Percentiles rank a stretch among this genome's conserved stretches.
phyloP scores from a whole-genome alignment of 2,329 filamentous ascomycete genomes.

The Esteya vermicola region DNA sequence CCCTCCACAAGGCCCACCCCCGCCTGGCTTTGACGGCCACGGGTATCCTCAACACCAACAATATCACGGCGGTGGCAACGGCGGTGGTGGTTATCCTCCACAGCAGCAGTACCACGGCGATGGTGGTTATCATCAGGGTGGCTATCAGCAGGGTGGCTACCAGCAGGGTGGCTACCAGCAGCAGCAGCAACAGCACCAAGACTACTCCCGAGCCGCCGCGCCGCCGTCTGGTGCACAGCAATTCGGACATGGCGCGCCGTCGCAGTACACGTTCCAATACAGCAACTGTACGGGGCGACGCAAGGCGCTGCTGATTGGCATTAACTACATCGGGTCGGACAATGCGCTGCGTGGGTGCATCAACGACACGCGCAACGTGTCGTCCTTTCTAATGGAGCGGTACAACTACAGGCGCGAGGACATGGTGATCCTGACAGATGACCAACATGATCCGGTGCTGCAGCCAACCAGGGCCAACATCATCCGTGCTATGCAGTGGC shows the following conservation, averaged over 20 bases:
- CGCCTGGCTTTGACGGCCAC: constrained; percentile 9
- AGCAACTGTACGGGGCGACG: constrained; percentile 59
- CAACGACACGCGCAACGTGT: constrained; percentile 70
- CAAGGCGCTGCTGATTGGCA: constrained; percentile 63
- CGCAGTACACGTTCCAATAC: constrained; percentile 60
- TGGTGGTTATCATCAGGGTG: background rate
- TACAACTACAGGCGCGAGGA: constrained; percentile 64
- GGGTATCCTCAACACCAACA: constrained; percentile 5
- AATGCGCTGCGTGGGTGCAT: constrained; percentile 64
- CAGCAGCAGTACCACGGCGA: constrained; percentile 1
- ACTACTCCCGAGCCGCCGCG: constrained; percentile 17
- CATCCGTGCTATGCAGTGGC: constrained; percentile 60
- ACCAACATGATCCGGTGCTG: constrained; percentile 55
- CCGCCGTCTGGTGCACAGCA: constrained; percentile 36
- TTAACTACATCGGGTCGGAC: constrained; percentile 65
- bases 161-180: constrained; percentile 6
- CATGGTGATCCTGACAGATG: constrained; percentile 67
- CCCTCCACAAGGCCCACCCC: constrained; percentile 6
- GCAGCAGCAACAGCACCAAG: constrained; percentile 5
- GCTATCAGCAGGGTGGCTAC: background rate
- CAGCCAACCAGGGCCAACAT: constrained; percentile 67
- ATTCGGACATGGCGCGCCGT: constrained; percentile 55
- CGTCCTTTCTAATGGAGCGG: constrained; percentile 50
- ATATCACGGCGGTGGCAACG: background rate
- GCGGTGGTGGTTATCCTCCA: constrained; percentile 1